Evolutionary conservation across 2,329 filamentous ascomycete species (phyloP).

Genomic region (Aspergillus arachidicola): DNA sequence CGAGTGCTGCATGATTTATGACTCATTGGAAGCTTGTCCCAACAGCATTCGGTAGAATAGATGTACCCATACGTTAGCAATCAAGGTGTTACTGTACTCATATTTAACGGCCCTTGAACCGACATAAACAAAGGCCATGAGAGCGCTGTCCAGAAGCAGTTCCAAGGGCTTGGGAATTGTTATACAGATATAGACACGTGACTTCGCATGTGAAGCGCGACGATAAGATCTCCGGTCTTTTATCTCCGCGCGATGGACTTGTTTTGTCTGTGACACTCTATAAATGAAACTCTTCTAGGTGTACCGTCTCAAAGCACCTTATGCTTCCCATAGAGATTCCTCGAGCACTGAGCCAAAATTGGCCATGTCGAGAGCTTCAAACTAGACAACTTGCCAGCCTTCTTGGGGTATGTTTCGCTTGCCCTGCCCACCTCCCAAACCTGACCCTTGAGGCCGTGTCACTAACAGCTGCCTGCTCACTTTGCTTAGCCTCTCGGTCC

Average conservation of each 20-base stretch:
- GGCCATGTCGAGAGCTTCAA: slow-evolving; percentile 49
- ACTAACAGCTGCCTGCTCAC: background rate
- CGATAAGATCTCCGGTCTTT: slow-evolving; percentile 8
- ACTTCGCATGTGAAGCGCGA: slow-evolving; percentile 10
- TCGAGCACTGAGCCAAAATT: slow-evolving; percentile 41
- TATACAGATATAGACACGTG: slow-evolving; percentile 7
- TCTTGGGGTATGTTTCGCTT: slow-evolving; percentile 37
- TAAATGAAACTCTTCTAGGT: background rate
- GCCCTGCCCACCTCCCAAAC: slow-evolving; percentile 17
- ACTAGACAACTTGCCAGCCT: slow-evolving; percentile 43
- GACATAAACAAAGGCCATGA: background rate
- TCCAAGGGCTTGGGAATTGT: background rate
- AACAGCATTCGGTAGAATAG: slow-evolving; percentile 34
- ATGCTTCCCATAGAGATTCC: slow-evolving; percentile 39
- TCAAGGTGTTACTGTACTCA: slow-evolving; percentile 11
- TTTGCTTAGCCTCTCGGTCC: slow-evolving; percentile 52
- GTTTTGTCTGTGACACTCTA: background rate
- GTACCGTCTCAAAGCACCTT: background rate
- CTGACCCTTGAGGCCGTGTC: background rate
- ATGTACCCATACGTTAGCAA: slow-evolving; percentile 37
- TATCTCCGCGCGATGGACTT: background rate
- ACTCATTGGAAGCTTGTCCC: slow-evolving; percentile 19
- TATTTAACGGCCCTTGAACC: background rate
- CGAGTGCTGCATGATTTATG: slow-evolving; percentile 16
- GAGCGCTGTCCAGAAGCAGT: background rate